Evolutionary conservation across 1,139 yeast species (phyloP).

Genomic region (Casaregolazyma suthepensis): DNA sequence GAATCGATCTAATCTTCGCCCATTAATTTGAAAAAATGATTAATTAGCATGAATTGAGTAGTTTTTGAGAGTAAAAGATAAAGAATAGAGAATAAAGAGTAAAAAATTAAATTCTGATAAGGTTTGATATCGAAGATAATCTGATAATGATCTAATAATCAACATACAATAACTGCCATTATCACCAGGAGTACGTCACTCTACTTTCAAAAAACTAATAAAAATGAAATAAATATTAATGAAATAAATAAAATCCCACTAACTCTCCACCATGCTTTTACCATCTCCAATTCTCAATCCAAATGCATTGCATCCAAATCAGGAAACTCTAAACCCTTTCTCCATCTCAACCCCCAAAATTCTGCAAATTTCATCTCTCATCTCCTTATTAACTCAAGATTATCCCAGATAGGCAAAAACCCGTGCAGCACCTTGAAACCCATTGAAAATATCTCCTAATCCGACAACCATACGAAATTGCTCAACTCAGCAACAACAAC

Average conservation of each 20-base stretch:
- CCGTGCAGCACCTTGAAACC: neutral
- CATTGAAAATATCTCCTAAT: too few relatives aligned
- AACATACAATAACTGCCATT: too few relatives aligned
- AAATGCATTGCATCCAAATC: neutral
- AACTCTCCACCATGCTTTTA: too few relatives aligned
- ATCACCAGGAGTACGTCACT: too few relatives aligned
- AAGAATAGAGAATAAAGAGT: neutral
- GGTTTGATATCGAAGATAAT: too few relatives aligned
- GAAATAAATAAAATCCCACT: too few relatives aligned
- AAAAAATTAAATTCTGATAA: too few relatives aligned
- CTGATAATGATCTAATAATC: too few relatives aligned
- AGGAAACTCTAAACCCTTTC: neutral
- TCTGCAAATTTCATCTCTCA: neutral
- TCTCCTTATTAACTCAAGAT: neutral
- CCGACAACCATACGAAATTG: neutral
- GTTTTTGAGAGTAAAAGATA: neutral
- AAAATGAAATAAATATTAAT: too few relatives aligned
- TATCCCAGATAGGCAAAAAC: neutral
- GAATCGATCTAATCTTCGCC: neutral
- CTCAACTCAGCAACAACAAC: too few relatives aligned
- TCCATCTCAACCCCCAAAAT: neutral
- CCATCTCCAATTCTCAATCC: too few relatives aligned
- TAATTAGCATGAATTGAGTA: neutral
- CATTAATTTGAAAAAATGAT: neutral
- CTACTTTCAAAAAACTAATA: too few relatives aligned